Evolutionary conservation across 129 eudicot genomes (phyloP).

Genomic region (Deinandra increscens): DNA sequence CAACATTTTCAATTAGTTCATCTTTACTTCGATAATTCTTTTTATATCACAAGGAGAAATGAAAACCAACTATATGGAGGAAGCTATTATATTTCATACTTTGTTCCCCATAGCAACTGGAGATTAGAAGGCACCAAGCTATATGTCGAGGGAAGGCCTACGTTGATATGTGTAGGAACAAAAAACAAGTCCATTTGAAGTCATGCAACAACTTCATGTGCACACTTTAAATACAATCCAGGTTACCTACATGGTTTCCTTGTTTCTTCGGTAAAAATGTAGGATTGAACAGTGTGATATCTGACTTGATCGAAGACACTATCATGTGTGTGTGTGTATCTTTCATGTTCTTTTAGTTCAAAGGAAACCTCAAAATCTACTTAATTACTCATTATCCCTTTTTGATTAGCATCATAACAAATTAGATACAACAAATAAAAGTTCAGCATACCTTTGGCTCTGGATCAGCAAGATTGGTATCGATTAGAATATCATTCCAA

Average conservation of each 20-base stretch:
- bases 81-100: too few relatives aligned
- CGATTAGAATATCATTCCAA: conserved; percentile 79
- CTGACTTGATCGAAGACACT: neutral
- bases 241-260: neutral
- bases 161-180: too few relatives aligned
- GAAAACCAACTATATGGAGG: too few relatives aligned
- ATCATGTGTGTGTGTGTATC: neutral
- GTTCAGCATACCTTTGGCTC: conserved; percentile 54
- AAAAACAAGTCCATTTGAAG: too few relatives aligned
- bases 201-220: neutral
- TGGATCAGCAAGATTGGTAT: conserved; percentile 49
- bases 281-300: neutral
- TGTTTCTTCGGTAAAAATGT: neutral
- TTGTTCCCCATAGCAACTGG: too few relatives aligned
- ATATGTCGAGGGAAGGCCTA: too few relatives aligned
- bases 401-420: neutral
- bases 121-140: too few relatives aligned
- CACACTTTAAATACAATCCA: neutral
- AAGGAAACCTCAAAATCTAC: conserved; percentile 9
- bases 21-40: too few relatives aligned
- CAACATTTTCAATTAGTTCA: too few relatives aligned
- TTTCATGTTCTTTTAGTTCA: neutral
- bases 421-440: neutral
- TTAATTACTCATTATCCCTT: neutral
- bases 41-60: too few relatives aligned